phyloP scores from a whole-genome alignment of 75 land plant species.

The Sequoiadendron giganteum region DNA sequence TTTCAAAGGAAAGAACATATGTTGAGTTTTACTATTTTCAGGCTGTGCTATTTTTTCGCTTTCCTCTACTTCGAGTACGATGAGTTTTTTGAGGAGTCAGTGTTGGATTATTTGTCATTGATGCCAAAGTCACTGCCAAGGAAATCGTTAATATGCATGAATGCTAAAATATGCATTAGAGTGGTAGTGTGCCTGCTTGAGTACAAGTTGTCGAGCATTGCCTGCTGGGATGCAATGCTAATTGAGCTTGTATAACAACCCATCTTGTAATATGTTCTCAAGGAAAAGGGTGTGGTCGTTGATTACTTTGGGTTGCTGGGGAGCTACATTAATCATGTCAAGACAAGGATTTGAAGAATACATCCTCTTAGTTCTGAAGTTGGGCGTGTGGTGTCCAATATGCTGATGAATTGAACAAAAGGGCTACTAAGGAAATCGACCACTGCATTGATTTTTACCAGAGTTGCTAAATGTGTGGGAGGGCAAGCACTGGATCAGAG shows the following conservation, averaged over 20 bases:
- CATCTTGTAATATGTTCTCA: neutral
- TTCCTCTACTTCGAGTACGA: no score
- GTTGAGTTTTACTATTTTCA: no score
- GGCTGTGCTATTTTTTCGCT: no score
- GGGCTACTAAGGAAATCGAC: neutral
- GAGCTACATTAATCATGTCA: neutral
- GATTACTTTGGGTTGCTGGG: neutral
- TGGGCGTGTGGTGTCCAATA: neutral
- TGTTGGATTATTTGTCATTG: no score
- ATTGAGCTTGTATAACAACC: neutral
- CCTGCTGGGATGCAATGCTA: neutral
- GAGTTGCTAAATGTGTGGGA: neutral
- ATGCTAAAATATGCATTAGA: neutral
- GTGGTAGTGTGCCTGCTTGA: neutral
- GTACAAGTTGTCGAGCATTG: neutral
- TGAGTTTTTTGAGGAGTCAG: no score
- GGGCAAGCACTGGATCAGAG: neutral
- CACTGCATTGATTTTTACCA: neutral
- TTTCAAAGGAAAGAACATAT: no score
- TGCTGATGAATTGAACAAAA: neutral
- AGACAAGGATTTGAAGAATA: neutral
- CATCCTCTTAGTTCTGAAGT: neutral
- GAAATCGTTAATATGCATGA: no score
- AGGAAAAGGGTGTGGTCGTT: neutral
- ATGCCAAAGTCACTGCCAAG: no score